Base-by-base conservation (phyloP, 2,329 filamentous ascomycete genomes). In the Microsporum audouinii region DNA sequence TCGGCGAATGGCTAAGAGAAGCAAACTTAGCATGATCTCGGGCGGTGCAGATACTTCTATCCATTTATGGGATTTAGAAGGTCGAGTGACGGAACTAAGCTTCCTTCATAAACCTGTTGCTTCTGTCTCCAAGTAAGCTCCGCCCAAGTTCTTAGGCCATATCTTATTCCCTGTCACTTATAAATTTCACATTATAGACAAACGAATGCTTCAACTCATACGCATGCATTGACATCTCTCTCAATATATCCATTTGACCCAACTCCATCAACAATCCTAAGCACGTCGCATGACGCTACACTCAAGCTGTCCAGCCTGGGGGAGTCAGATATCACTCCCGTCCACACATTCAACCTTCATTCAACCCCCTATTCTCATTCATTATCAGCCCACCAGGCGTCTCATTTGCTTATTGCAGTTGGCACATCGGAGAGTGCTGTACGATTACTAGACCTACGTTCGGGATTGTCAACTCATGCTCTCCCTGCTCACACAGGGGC, bases 391-490 rank as follows among this genome's bases (percentile, higher is more conserved):
- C 71, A 75, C 82, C 86, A 47, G 77, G 91, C 62, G 82, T 89
- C 61, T 77, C 83, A 59, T 81, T 79, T 95, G 0, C 81, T 96
- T 2, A 88, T 96, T 7, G 91, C 92, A 7, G 94, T 90, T 68
- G 91, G 88, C 0, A 95, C 91, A 0, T 90, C 95, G 65, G 86
- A 94, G 70, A 89, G 89, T 5, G 82, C 88, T 31, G 88, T 96
- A 12, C 85, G 91, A 14, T 82, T 97, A 5, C 84, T 96, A 4
- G 92, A 97, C 70, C 79, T 96, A 38, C 87, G 88, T 59, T 91
- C 91, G 0, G 90, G 90, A 1, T 82, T 90, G 14, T 84, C 82
- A 56, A 85, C 88, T 1, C 88, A 91, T 69, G 84, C 85, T 0
- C 78, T 91, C 34, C 80, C 86, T 1, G 85, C 87, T 0, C 85